phyloP scores from a whole-genome alignment of 2,329 filamentous ascomycete genomes.

The Ophiognomonia clavigignenti-juglandacearum region DNA sequence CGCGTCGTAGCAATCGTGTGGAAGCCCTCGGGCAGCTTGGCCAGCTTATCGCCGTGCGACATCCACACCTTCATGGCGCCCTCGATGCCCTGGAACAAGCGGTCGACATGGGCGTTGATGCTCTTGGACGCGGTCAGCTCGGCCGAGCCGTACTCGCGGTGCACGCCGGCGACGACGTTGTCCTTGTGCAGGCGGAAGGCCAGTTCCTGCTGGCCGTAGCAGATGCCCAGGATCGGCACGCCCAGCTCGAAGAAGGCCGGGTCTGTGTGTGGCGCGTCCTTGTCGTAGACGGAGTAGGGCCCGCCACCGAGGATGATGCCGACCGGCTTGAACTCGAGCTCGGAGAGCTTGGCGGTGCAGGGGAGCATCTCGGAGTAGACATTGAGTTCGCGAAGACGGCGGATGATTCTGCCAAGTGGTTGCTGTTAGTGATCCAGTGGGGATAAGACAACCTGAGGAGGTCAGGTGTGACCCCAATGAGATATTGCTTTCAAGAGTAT shows the following conservation, averaged over 20 bases:
- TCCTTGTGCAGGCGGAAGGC: constrained; percentile 13
- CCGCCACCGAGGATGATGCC: constrained; percentile 63
- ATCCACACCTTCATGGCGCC: constrained; percentile 63
- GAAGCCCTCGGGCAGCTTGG: constrained; percentile 67
- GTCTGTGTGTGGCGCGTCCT: constrained; percentile 70
- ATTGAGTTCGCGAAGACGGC: constrained; percentile 71
- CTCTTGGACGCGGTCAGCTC: constrained; percentile 57
- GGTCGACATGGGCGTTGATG: constrained; percentile 58
- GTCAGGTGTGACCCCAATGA: no score
- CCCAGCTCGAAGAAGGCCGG: constrained; percentile 73
- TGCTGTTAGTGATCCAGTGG: neutral
- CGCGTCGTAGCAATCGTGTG: constrained; percentile 66
- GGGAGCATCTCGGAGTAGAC: constrained; percentile 86
- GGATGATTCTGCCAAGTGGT: constrained; percentile 45
- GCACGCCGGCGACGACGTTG: constrained; percentile 12
- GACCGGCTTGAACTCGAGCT: constrained; percentile 73
- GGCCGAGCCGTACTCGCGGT: constrained; percentile 14
- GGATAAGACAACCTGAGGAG: neutral
- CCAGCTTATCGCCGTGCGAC: constrained; percentile 86
- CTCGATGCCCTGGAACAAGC: constrained; percentile 72
- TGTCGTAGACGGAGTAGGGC: constrained; percentile 74
- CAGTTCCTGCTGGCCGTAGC: constrained; percentile 16
- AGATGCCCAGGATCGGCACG: constrained; percentile 47
- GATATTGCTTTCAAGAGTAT: neutral
- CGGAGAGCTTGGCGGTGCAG: constrained; percentile 75